phyloP scores from a whole-genome alignment of 495 filamentous ascomycete genomes.

The Aspergillus cristatus region DNA sequence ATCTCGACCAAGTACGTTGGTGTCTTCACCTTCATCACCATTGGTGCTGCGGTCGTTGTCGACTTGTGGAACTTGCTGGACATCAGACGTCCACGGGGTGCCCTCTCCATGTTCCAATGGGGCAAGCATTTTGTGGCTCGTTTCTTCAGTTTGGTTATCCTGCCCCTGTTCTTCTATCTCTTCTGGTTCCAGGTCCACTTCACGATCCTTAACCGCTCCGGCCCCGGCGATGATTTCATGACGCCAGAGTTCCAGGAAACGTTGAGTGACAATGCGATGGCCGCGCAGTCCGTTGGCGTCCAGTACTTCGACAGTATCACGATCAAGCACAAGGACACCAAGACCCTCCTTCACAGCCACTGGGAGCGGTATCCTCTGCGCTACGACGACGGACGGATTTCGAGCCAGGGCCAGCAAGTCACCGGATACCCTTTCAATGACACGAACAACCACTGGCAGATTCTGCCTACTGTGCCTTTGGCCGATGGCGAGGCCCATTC shows the following conservation, averaged over 20 bases:
- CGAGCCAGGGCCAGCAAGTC: conserved; percentile 95
- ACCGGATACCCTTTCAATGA: conserved; percentile 97
- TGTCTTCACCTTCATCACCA: conserved; percentile 92
- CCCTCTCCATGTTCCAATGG: conserved; percentile 69
- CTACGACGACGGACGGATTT: conserved; percentile 95
- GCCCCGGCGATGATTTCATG: conserved; percentile 98
- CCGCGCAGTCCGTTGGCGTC: conserved; percentile 71
- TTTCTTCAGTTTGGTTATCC: conserved; percentile 67
- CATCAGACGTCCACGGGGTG: conserved; percentile 68
- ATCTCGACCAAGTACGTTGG: conserved; percentile 99
- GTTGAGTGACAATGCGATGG: conserved; percentile 86
- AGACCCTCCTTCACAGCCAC: conserved; percentile 91
- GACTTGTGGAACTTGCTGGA: conserved; percentile 94
- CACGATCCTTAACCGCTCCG: conserved; percentile 74
- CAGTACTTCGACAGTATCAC: conserved; percentile 86
- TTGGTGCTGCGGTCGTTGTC: conserved; percentile 85
- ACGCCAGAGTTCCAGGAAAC: conserved; percentile 96
- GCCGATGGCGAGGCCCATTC: conserved; percentile 45
- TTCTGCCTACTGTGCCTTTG: conserved; percentile 56
- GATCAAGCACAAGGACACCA: conserved; percentile 93
- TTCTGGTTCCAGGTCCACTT: conserved; percentile 99
- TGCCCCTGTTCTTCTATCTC: conserved; percentile 95
- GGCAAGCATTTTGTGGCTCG: conserved; percentile 85
- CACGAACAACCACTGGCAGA: conserved; percentile 98
- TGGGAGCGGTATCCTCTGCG: conserved; percentile 79